Evolutionary conservation across 192 early-diverging fungal genomes (phyloP).

Genomic region (Allomyces javanicus): DNA sequence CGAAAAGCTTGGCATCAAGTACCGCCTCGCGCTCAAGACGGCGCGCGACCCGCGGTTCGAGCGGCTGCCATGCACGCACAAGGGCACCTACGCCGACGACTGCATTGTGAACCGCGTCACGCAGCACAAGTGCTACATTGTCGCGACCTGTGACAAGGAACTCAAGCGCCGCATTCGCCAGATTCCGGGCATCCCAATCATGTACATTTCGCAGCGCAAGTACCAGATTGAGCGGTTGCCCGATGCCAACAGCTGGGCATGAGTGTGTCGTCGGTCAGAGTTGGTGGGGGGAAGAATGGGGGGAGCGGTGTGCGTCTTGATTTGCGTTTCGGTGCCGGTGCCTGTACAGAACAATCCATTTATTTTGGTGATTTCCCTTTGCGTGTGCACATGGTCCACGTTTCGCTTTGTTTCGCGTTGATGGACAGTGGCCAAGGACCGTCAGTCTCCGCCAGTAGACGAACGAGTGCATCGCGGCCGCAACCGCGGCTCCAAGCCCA

Average conservation of each 20-base stretch:
- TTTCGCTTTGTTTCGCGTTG: too few relatives aligned
- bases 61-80: slow-evolving; percentile 84
- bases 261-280: too few relatives aligned
- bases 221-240: slow-evolving; percentile 87
- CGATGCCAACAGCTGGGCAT: slow-evolving; percentile 25
- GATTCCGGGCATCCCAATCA: slow-evolving; percentile 90
- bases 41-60: slow-evolving; percentile 97
- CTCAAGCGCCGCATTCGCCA: slow-evolving; percentile 87
- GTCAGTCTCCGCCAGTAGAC: too few relatives aligned
- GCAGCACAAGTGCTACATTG: slow-evolving; percentile 93
- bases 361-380: too few relatives aligned
- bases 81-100: slow-evolving; percentile 98
- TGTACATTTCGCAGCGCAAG: slow-evolving; percentile 81
- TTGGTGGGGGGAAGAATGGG: too few relatives aligned
- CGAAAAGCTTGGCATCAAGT: slow-evolving; percentile 95
- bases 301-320: too few relatives aligned
- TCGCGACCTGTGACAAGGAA: slow-evolving; percentile 94
- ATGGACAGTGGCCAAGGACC: too few relatives aligned
- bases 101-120: slow-evolving; percentile 79
- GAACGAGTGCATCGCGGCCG: too few relatives aligned
- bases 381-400: too few relatives aligned
- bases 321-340: too few relatives aligned
- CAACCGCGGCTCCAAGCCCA: too few relatives aligned
- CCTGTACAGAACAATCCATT: too few relatives aligned
- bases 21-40: slow-evolving; percentile 75